Percentiles rank a stretch among this genome's conserved stretches.
These are phyloP conservation scores for Oropetium thomaeum DNA, from an alignment of 176 grass and related monocot species.

Conservation along the genomic window DNA sequence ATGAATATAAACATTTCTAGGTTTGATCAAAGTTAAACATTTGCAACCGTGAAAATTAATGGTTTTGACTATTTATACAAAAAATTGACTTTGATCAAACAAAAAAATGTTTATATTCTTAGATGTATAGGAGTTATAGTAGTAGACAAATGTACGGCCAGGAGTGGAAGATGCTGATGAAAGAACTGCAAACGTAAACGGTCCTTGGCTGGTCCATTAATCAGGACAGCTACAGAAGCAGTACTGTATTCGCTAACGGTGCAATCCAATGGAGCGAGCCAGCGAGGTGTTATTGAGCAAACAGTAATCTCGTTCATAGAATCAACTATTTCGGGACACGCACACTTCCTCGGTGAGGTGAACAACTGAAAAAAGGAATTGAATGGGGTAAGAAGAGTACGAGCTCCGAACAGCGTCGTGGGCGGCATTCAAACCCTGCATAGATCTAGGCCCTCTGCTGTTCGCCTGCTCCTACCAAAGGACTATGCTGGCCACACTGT, in stretches of 20 bases:
- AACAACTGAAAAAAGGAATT: slow-evolving; percentile 22
- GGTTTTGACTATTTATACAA: too few species aligned
- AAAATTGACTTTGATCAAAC: too few species aligned
- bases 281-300: neutral
- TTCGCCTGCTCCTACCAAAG: neutral
- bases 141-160: too few species aligned
- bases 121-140: too few species aligned
- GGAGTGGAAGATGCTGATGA: too few species aligned
- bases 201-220: neutral
- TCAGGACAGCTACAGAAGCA: neutral
- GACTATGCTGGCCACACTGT: neutral
- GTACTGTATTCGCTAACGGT: neutral
- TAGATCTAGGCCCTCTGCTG: neutral
- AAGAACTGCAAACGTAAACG: neutral
- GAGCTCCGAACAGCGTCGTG: neutral
- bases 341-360: neutral
- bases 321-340: neutral
- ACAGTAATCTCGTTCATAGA: neutral
- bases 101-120: too few species aligned
- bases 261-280: neutral
- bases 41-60: too few species aligned
- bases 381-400: neutral
- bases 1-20: too few species aligned
- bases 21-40: too few species aligned
- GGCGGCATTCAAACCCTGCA: neutral